Base-by-base conservation (phyloP, 352 stramenopile species). In the Lagenidium giganteum region DNA sequence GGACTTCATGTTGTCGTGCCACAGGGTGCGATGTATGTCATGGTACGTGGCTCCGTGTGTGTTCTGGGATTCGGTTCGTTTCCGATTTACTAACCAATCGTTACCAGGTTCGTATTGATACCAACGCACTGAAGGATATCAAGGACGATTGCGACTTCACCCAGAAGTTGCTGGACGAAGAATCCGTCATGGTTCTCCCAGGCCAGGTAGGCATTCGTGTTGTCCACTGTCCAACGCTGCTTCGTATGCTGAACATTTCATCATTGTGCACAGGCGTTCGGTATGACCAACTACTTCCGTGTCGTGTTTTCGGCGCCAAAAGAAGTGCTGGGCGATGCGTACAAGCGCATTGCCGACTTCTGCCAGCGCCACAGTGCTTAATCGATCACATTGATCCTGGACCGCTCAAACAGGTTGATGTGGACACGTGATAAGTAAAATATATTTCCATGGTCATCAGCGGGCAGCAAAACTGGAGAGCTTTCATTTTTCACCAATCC, bases 21-120 rank as follows among this genome's bases (percentile, higher is more conserved):
- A 1, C 78, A 98, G 42, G 95, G 95, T 8, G 91, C 95, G 26
- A 98, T 98, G 92, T 98, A 98, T 55, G 77, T 83, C 11, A 97
- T 98, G 85, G 77, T 84, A 58, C 39, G 66, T 50, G 21, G n/a
- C 1, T 31, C 17, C n/a, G n/a, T n/a, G n/a, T n/a, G n/a, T n/a
- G n/a, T n/a, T n/a, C n/a, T n/a, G n/a, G n/a, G n/a, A n/a, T n/a
- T n/a, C n/a, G n/a, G n/a, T n/a, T n/a, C n/a, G n/a, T n/a, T n/a
- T n/a, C n/a, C n/a, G n/a, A n/a, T n/a, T n/a, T n/a, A n/a, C n/a
- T n/a, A n/a, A n/a, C n/a, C n/a, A n/a, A n/a, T n/a, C 36, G 36
- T 22, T 40, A 11, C 11, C 16, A 51, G 48, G 48, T 62, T 32
- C n/a, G 57, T 37, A 47, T 20, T 39, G 69, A 93, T 50, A 74